Percentiles rank a stretch among this genome's conserved stretches.
Evolutionary conservation across 305 asterid species (phyloP).

Genomic region (Salvia sclarea): DNA sequence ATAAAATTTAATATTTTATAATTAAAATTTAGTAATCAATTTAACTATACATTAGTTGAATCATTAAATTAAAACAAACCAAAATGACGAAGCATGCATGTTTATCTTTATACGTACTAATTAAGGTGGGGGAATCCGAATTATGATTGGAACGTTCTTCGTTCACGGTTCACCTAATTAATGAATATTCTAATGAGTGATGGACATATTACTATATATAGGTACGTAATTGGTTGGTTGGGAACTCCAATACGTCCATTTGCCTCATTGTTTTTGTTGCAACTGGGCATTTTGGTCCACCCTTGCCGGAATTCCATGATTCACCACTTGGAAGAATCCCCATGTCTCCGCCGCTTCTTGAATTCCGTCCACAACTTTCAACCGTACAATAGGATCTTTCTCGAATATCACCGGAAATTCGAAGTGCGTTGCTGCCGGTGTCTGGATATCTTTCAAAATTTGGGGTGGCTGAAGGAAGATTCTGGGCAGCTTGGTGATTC

Average conservation of each 20-base stretch:
- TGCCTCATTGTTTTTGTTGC: not conserved
- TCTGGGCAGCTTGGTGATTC: slow-evolving; percentile 31
- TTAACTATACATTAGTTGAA: no score
- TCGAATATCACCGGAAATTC: slow-evolving; percentile 31
- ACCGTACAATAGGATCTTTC: slow-evolving; percentile 5
- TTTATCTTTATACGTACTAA: no score
- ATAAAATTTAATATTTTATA: no score
- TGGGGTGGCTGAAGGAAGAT: slow-evolving; percentile 40
- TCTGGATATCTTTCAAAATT: not conserved
- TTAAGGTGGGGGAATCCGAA: no score
- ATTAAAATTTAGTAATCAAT: no score
- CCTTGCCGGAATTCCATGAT: slow-evolving; percentile 39
- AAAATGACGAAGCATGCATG: no score
- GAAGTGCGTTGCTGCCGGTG: slow-evolving; percentile 5
- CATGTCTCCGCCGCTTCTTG: slow-evolving; percentile 35
- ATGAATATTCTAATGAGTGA: no score
- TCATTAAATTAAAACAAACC: no score
- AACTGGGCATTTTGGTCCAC: slow-evolving; percentile 29
- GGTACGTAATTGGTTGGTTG: no score
- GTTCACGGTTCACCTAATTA: no score
- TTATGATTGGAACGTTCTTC: no score
- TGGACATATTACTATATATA: no score
- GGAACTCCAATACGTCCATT: not conserved
- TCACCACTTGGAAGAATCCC: slow-evolving; percentile 40
- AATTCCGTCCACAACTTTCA: slow-evolving; percentile 15